Conservation (phyloP, 805 yeast species). For the Candida fluviatilis region DNA sequence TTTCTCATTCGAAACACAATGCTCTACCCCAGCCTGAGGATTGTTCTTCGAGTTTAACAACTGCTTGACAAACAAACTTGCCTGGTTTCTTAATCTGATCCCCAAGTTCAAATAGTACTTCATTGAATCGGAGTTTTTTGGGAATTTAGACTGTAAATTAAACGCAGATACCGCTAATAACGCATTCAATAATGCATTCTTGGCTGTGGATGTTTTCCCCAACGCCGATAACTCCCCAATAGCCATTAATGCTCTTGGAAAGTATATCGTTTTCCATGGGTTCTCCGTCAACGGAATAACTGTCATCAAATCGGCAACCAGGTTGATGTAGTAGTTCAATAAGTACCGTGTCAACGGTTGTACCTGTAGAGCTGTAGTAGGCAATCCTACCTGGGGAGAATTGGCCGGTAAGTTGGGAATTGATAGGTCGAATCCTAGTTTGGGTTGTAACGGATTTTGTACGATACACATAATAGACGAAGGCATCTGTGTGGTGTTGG, state of each 20-base stretch:
- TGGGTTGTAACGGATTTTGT: slow-evolving; percentile 32
- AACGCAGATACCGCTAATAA: slow-evolving; percentile 78
- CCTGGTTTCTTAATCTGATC: slow-evolving; percentile 69
- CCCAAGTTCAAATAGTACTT: slow-evolving; percentile 70
- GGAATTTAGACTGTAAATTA: slow-evolving; percentile 69
- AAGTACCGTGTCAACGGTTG: slow-evolving; percentile 71
- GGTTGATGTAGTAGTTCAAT: slow-evolving; percentile 64
- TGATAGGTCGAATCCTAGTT: slow-evolving; percentile 37
- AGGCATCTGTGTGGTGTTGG: slow-evolving; percentile 45
- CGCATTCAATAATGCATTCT: slow-evolving; percentile 75
- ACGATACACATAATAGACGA: slow-evolving; percentile 49
- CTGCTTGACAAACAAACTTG: slow-evolving; percentile 59
- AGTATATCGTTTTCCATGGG: slow-evolving; percentile 86
- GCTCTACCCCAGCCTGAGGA: slow-evolving; percentile 36
- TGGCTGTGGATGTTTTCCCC: slow-evolving; percentile 71
- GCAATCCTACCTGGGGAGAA: slow-evolving; percentile 31
- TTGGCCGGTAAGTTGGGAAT: slow-evolving; percentile 21
- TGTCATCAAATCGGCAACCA: slow-evolving; percentile 77
- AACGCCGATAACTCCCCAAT: slow-evolving; percentile 74
- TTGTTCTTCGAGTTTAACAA: slow-evolving; percentile 39
- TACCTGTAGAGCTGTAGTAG: slow-evolving; percentile 58
- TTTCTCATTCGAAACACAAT: slow-evolving; percentile 50
- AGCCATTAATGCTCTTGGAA: slow-evolving; percentile 78
- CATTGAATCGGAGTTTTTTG: slow-evolving; percentile 61
- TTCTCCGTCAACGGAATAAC: slow-evolving; percentile 68